phyloP scores from a whole-genome alignment of 805 yeast species.

The Clavispora asparagi region DNA sequence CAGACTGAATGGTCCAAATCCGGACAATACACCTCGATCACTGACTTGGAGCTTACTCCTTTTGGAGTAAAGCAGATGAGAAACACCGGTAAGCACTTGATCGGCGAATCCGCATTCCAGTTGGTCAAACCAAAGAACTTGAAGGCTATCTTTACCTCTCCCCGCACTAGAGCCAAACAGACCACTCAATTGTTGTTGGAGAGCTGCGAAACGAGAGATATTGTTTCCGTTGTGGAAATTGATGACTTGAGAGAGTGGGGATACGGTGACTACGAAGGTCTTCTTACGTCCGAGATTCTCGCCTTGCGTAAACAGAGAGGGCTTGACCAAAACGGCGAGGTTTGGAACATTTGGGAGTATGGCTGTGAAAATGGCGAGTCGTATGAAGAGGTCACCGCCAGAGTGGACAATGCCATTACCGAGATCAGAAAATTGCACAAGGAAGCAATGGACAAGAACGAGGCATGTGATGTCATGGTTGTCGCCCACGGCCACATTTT shows the following conservation, averaged over 20 bases:
- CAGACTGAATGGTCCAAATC: slow-evolving; percentile 95
- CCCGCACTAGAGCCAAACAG: slow-evolving; percentile 72
- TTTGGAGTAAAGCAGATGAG: slow-evolving; percentile 75
- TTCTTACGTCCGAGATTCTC: slow-evolving; percentile 60
- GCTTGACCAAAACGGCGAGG: slow-evolving; percentile 33
- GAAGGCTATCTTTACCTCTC: slow-evolving; percentile 69
- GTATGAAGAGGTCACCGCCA: slow-evolving; percentile 55
- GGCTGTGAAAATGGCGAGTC: slow-evolving; percentile 92
- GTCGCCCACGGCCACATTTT: slow-evolving; percentile 94
- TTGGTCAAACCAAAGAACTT: slow-evolving; percentile 61
- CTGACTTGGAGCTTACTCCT: slow-evolving; percentile 74
- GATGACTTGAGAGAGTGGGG: slow-evolving; percentile 91
- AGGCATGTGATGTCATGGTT: slow-evolving; percentile 67
- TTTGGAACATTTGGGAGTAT: slow-evolving; percentile 84
- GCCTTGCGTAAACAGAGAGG: slow-evolving; percentile 57
- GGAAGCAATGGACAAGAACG: slow-evolving; percentile 44
- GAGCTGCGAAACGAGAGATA: slow-evolving; percentile 36
- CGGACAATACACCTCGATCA: slow-evolving; percentile 85
- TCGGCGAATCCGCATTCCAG: slow-evolving; percentile 47
- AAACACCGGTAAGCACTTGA: slow-evolving; percentile 65
- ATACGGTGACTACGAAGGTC: slow-evolving; percentile 93
- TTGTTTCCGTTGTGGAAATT: slow-evolving; percentile 42
- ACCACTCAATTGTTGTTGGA: slow-evolving; percentile 65
- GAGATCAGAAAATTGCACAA: slow-evolving; percentile 59
- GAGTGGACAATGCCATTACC: slow-evolving; percentile 68